Evolutionary conservation across 495 filamentous ascomycete genomes (phyloP), one percentile per base, ranked within the genome.

Genomic region (Hypoxylon trugodes): DNA sequence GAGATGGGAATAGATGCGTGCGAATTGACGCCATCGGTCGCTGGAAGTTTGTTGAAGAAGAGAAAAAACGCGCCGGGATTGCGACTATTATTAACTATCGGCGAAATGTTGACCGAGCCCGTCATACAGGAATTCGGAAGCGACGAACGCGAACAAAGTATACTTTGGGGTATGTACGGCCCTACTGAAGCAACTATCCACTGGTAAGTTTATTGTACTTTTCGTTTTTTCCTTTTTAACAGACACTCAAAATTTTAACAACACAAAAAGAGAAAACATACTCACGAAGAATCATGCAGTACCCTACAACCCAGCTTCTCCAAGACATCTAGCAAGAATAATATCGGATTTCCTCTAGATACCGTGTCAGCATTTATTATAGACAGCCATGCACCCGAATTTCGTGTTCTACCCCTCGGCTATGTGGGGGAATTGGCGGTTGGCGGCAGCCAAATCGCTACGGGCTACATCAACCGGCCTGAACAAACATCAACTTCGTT

Each of bases 151-250:
- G 64, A 70, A 13, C 13, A 37, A 32, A 78, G 81, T 56, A 83
- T 93, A 24, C 81, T 96, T 0, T 88, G 89, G 78, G 90, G 84
- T 0, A 93, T 94, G 91, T 96, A 96, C 66, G 91, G 91, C 0
- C 92, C 92, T 8, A 95, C 91, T 0, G 91, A 95, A 74, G 89
- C 89, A 10, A 81, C 91, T 1, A 93, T 96, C 40, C 92, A 96
- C 56, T 82, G 80, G 74, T 76, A 51, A 66, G 74, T 48, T 15
- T 21, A 15, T 35, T 1, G n/a, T 45, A 25, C 19, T 19, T 15
- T 9, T 37, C n/a, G n/a, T n/a, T n/a, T n/a, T n/a, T n/a, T n/a
- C n/a, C n/a, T n/a, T n/a, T n/a, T n/a, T n/a, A n/a, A n/a, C n/a
- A n/a, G n/a, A n/a, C n/a, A n/a, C n/a, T n/a, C n/a, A n/a, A n/a